Evolutionary conservation across 2,329 filamentous ascomycete species (phyloP).

Genomic region (Myrmaecium sp.): DNA sequence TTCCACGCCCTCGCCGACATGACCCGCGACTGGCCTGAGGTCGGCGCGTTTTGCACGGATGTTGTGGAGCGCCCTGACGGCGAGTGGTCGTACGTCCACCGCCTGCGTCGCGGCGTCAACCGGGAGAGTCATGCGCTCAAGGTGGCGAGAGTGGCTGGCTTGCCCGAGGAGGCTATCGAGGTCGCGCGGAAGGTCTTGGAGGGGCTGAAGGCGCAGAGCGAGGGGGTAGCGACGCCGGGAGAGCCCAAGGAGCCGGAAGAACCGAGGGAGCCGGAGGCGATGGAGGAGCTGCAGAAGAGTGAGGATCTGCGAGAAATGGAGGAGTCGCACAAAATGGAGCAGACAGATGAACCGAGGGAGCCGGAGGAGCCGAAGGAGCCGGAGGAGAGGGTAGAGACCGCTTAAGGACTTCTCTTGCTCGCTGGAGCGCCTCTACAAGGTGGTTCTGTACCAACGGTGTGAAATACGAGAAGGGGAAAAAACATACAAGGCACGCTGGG

Average conservation of each 20-base stretch:
- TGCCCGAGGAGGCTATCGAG: constrained; percentile 55
- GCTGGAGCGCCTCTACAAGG: too few species aligned
- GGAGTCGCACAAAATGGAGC: background rate
- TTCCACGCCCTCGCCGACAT: constrained; percentile 77
- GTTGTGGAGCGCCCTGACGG: constrained; percentile 51
- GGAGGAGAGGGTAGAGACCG: too few species aligned
- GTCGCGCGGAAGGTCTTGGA: constrained; percentile 46
- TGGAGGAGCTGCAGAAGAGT: too few species aligned
- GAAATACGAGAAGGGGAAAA: too few species aligned
- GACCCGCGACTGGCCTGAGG: constrained; percentile 38
- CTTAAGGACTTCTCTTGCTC: too few species aligned
- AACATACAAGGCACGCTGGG: too few species aligned
- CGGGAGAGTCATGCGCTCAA: constrained; percentile 80
- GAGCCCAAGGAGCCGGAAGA: too few species aligned
- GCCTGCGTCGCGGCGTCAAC: constrained; percentile 66
- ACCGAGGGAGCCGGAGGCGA: too few species aligned
- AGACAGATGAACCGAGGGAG: too few species aligned
- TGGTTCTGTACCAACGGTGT: too few species aligned
- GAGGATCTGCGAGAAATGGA: background rate
- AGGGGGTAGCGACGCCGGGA: too few species aligned
- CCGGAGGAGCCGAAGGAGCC: too few species aligned
- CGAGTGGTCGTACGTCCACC: constrained; percentile 72
- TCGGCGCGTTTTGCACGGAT: constrained; percentile 79
- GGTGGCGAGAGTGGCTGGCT: constrained; percentile 68
- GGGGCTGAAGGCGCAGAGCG: constrained; percentile 10